Percentiles rank a stretch among this genome's conserved stretches.
Conservation (phyloP, 495 filamentous ascomycete genomes). For the Letharia lupina region DNA sequence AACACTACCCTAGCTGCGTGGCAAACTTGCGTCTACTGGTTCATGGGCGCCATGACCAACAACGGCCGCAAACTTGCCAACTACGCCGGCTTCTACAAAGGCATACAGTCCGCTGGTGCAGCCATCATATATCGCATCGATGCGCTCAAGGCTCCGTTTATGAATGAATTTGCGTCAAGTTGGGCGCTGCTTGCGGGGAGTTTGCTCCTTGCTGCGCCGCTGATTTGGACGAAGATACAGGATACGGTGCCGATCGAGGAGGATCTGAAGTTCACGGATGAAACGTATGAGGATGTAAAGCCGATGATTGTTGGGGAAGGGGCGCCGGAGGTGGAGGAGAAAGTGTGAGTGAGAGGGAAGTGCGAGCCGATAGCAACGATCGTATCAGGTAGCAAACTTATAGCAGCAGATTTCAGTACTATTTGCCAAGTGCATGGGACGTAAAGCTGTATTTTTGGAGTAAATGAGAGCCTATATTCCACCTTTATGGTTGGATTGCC, state of each 20-base stretch:
- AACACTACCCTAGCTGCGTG: slow-evolving; percentile 41
- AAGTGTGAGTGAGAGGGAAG: slow-evolving; percentile 1
- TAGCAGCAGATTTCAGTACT: neutral
- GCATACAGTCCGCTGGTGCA: slow-evolving; percentile 76
- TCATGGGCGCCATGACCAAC: slow-evolving; percentile 85
- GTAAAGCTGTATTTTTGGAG: no score
- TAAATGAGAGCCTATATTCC: no score
- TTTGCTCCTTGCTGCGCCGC: slow-evolving; percentile 59
- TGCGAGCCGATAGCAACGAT: neutral
- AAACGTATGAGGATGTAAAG: slow-evolving; percentile 60
- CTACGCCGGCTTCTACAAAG: slow-evolving; percentile 88
- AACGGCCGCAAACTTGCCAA: slow-evolving; percentile 84
- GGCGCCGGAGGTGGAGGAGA: slow-evolving; percentile 1
- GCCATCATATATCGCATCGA: slow-evolving; percentile 79
- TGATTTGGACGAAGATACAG: slow-evolving; percentile 63
- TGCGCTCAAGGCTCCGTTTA: slow-evolving; percentile 49
- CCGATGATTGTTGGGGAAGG: slow-evolving; percentile 12
- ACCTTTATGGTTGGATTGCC: no score
- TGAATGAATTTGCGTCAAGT: slow-evolving; percentile 42
- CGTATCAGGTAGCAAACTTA: neutral
- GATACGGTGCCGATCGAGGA: slow-evolving; percentile 63
- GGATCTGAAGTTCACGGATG: slow-evolving; percentile 67
- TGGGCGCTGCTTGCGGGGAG: slow-evolving; percentile 62
- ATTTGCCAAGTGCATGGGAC: no score
- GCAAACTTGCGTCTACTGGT: slow-evolving; percentile 81